Evolutionary conservation across 2,329 filamentous ascomycete genomes (phyloP).

Genomic region (Anthostomella pinea): DNA sequence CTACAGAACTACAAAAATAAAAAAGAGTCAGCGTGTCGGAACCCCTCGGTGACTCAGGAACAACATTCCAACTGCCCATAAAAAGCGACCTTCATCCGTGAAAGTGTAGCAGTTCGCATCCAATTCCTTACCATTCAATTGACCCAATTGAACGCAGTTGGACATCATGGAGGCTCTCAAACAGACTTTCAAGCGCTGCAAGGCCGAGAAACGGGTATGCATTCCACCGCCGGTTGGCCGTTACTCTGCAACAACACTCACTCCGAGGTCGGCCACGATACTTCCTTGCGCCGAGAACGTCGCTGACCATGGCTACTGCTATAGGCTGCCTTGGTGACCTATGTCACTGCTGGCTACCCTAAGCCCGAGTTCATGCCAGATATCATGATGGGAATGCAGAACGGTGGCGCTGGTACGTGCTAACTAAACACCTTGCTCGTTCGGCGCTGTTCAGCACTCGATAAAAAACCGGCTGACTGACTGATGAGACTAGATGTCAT

Average conservation of each 20-base stretch:
- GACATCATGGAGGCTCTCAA: conserved; percentile 54
- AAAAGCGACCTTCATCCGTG: too few relatives aligned
- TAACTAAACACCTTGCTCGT: too few relatives aligned
- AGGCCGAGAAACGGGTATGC: conserved; percentile 56
- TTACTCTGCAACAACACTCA: conserved; percentile 7
- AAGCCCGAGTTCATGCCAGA: conserved; percentile 77
- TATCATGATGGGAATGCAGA: conserved; percentile 85
- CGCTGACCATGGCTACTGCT: conserved; percentile 14
- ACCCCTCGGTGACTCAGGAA: too few relatives aligned
- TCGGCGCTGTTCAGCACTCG: too few relatives aligned
- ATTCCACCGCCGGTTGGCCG: not conserved
- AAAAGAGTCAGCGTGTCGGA: too few relatives aligned
- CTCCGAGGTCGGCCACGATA: not conserved
- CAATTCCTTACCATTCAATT: too few relatives aligned
- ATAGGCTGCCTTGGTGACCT: conserved; percentile 84
- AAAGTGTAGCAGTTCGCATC: too few relatives aligned
- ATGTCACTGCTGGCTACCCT: conserved; percentile 93
- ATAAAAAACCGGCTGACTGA: too few relatives aligned
- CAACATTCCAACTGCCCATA: too few relatives aligned
- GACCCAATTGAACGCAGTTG: conserved; percentile 9
- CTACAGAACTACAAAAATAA: too few relatives aligned
- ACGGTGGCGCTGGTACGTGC: conserved; percentile 77
- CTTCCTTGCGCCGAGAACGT: conserved; percentile 11
- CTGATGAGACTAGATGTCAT: conserved; percentile 68
- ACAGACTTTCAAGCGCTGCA: conserved; percentile 59